Evolutionary conservation across 352 stramenopile species (phyloP), one percentile per base, ranked within the genome.

Genomic region (Pilasporangium apinafurcum): DNA sequence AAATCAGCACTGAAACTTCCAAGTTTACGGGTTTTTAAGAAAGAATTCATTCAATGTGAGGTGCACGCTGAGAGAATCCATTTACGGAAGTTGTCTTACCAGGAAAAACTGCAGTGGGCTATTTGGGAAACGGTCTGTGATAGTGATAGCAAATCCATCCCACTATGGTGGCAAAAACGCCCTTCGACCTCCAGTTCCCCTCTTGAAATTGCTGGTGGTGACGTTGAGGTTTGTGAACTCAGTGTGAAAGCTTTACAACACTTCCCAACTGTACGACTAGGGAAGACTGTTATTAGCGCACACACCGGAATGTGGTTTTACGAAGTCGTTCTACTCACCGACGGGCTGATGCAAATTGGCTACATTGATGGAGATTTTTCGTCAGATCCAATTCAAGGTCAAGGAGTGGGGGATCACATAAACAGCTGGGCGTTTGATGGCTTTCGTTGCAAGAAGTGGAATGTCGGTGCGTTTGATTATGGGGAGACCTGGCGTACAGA

Each of bases 261-360:
- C 49, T 96, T 96, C 42, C 81, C 86, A 0, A 91, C 84, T 1
- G 63, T 95, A 6, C 53, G 59, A 14, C 46, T 95, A 8, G 42
- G 56, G 2, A 62, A 68, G 16, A 59, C 73, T 3, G 58, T 48
- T 0, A 73, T 95, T 39, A 58, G 56, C 39, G 64, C 58, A 13
- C 71, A 66, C 24, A 75, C 62, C 1, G 85, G 83, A 0, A 45
- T 92, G 14, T 98, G 56, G 57, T 98, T 96, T 45, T 95, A 96
- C 50, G 89, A 98, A 66, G 89, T 93, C 3, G 56, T 65, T 2
- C 52, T 98, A 1, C 59, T 96, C 20, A 96, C 71, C 0, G 89
- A 92, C 43, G 92, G 92, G 8, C 62, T 97, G 0, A 94, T 95
- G 57, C 92, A 98, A 53, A 95, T 98, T 53, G 94, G 94, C 2